Evolutionary conservation across 2,329 filamentous ascomycete species (phyloP), one percentile per base, ranked within the genome.

Genomic region (Cladophialophora bantiana): DNA sequence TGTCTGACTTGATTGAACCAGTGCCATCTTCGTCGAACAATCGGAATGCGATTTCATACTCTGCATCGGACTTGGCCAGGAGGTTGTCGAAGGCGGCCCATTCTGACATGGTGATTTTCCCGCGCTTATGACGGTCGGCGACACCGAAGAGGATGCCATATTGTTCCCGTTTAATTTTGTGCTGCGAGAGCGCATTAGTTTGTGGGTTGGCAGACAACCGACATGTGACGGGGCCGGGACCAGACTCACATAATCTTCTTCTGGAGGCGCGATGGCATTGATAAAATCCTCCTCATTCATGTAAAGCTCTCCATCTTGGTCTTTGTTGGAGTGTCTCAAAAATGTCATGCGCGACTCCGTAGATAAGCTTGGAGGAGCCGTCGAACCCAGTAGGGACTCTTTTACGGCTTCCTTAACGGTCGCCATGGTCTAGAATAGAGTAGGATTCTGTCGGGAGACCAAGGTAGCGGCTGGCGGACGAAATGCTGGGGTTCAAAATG

Each of bases 11-110:
- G 75, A 99, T 93, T 57, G 86, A 86, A 68, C 95, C 95, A 20
- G 88, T 91, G 68, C 91, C 88, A 59, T 94, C 89, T 74, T 92
- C 86, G 77, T 98, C 94, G 80, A 99, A 99, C 63, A 99, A 86
- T 74, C 95, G 92, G 83, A 98, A 99, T 15, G 95, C 94, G 74
- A 99, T 97, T 80, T 98, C 94, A 82, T 99, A 99, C 82, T 99
- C 95, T 78, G 95, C 95, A 77, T 98, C 95, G 69, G 95, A 91
- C 82, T 97, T 98, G 73, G 86, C 85, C 66, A 99, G 89, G 70
- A 99, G 87, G 83, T 96, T 96, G 82, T 97, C 92, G 80, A 98
- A 99, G 71, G 91, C 90, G 55, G 87, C 89, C 93, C 94, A 99
- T 82, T 99, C 95, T 67, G 88, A 84, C 62, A 98, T 82, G 73